phyloP scores from a whole-genome alignment of 1,284 basidiomycete species.

The Sporisorium exsertum region DNA sequence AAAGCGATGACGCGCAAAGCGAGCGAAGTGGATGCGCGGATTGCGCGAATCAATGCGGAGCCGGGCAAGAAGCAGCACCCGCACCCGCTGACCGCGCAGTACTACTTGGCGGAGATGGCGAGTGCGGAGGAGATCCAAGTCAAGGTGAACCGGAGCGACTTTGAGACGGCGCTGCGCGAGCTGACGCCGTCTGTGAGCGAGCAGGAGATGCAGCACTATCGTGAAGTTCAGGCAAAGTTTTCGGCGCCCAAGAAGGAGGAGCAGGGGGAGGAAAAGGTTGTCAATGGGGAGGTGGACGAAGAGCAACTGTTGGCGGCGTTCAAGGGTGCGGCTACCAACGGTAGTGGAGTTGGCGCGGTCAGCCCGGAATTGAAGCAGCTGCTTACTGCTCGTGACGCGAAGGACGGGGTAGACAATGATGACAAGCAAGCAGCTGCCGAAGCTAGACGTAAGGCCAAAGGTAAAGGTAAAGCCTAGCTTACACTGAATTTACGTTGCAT shows the following conservation, averaged over 20 bases:
- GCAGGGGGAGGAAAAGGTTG: constrained; percentile 6
- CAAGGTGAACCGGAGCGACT: constrained; percentile 80
- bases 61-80: constrained; percentile 72
- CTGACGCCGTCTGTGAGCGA: constrained; percentile 89
- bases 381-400: background rate
- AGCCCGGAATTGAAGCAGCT: constrained; percentile 13
- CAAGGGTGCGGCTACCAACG: constrained; percentile 10
- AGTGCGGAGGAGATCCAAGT: constrained; percentile 80
- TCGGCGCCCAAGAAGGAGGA: constrained; percentile 41
- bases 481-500: no score
- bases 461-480: constrained; percentile 32
- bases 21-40: constrained; percentile 74
- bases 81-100: constrained; percentile 86
- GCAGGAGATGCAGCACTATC: constrained; percentile 90
- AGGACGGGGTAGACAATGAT: background rate
- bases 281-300: constrained; percentile 11
- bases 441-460: constrained; percentile 21
- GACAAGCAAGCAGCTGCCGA: constrained; percentile 6
- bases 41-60: constrained; percentile 56
- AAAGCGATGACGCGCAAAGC: constrained; percentile 94
- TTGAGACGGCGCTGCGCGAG: constrained; percentile 79
- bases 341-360: background rate
- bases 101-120: constrained; percentile 90
- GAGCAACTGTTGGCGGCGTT: constrained; percentile 15
- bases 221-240: constrained; percentile 80